Conservation (phyloP, 1,139 yeast genomes). For the Kurtzmaniella quercitrusa region DNA sequence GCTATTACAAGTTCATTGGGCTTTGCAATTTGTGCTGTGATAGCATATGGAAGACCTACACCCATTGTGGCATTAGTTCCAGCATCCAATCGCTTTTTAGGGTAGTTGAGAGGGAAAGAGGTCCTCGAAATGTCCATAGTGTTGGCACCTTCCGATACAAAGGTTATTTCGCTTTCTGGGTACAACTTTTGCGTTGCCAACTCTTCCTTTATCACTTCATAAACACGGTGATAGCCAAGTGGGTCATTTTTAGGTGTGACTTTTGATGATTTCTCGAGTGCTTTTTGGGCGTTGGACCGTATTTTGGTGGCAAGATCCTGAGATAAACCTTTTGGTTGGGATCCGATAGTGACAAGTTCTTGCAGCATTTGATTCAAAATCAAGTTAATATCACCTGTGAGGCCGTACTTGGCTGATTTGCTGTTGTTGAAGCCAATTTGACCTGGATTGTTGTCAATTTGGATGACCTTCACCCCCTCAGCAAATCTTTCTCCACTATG, state of each 20-base stretch:
- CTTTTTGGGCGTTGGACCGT: conserved; percentile 27
- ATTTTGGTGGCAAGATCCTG: conserved; percentile 22
- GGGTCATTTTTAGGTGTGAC: conserved; percentile 11
- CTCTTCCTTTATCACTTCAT: conserved; percentile 40
- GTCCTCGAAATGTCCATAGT: conserved; percentile 66
- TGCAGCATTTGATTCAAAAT: conserved; percentile 31
- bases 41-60: conserved; percentile 60
- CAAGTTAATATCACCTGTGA: conserved; percentile 47
- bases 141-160: conserved; percentile 63
- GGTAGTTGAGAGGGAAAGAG: conserved; percentile 49
- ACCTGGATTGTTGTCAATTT: conserved; percentile 50
- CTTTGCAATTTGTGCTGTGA: conserved; percentile 49
- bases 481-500: conserved; percentile 57
- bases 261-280: neutral
- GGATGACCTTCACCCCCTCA: conserved; percentile 42
- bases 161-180: conserved; percentile 23
- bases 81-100: conserved; percentile 56
- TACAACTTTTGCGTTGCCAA: conserved; percentile 11
- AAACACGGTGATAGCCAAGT: conserved; percentile 51
- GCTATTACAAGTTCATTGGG: conserved; percentile 47
- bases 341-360: conserved; percentile 13
- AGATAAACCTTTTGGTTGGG: conserved; percentile 26
- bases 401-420: conserved; percentile 26
- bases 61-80: conserved; percentile 77
- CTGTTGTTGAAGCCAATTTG: conserved; percentile 46